phyloP scores from a whole-genome alignment of 2,329 filamentous ascomycete genomes.

The Fusarium torulosum region DNA sequence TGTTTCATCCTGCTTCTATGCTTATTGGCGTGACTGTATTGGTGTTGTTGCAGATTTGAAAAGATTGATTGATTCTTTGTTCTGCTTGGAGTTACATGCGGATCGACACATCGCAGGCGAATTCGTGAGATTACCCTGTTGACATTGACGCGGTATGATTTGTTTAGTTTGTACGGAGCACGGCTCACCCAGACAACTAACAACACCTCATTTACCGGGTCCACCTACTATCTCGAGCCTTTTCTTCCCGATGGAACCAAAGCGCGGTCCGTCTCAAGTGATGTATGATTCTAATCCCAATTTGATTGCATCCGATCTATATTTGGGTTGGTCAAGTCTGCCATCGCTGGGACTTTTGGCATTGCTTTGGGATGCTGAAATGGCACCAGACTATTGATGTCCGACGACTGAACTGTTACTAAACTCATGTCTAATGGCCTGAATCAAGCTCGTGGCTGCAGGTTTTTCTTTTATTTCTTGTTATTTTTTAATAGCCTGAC shows the following conservation, averaged over 20 bases:
- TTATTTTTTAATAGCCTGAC: conserved; percentile 29
- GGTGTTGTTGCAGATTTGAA: conserved; percentile 10
- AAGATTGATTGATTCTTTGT: not conserved
- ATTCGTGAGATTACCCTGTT: not conserved
- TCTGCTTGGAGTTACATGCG: not conserved
- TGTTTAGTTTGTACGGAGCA: conserved; percentile 3
- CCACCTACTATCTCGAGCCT: conserved; percentile 12
- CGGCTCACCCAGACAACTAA: conserved; percentile 16
- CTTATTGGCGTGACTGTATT: not conserved
- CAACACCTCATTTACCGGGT: conserved; percentile 14
- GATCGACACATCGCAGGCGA: conserved; percentile 3
- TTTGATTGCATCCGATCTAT: conserved; percentile 20
- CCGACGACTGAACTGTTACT: conserved; percentile 13
- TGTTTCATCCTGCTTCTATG: conserved; percentile 9
- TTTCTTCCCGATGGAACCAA: conserved; percentile 2
- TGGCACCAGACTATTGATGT: conserved; percentile 27
- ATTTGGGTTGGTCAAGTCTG: conserved; percentile 22
- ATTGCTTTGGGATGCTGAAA: conserved; percentile 5
- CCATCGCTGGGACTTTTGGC: conserved; percentile 13
- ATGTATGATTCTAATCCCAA: conserved; percentile 6
- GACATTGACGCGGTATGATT: not conserved
- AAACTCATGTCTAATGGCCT: not conserved
- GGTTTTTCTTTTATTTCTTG: too few species aligned
- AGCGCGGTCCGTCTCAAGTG: conserved; percentile 5
- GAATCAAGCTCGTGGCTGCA: conserved; percentile 12